Conservation (phyloP, 345 rosid genomes). For the Hypericum androsaemum region DNA sequence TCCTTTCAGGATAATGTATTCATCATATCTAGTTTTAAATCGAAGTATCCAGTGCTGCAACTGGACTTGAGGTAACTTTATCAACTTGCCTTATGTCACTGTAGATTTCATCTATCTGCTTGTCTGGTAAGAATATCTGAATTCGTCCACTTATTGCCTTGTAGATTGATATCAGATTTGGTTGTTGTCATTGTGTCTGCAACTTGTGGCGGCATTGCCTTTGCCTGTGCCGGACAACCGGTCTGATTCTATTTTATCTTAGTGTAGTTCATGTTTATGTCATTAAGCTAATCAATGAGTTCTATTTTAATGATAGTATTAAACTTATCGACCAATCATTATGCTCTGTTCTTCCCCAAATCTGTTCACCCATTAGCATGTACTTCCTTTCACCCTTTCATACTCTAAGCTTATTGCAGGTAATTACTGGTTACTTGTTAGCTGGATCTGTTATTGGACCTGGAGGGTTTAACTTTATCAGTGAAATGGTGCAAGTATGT, state of each 20-base stretch:
- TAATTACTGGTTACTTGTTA: conserved; percentile 83
- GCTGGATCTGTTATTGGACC: conserved; percentile 94
- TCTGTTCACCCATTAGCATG: background rate
- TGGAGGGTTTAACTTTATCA: conserved; percentile 87
- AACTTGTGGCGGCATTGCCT: conserved; percentile 97
- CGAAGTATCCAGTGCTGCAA: too few relatives aligned
- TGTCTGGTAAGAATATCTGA: too few relatives aligned
- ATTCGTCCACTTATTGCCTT: background rate
- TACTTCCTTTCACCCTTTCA: conserved; percentile 1
- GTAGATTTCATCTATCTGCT: too few relatives aligned
- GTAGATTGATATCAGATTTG: conserved; percentile 94
- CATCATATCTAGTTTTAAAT: conserved; percentile 17
- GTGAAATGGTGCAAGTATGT: conserved; percentile 97
- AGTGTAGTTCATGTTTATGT: too few relatives aligned
- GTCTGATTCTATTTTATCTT: conserved; percentile 18
- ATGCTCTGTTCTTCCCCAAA: background rate
- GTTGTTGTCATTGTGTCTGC: conserved; percentile 97
- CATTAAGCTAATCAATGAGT: too few relatives aligned
- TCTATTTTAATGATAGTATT: too few relatives aligned
- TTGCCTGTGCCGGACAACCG: conserved; percentile 99
- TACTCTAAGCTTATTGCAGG: conserved; percentile 31
- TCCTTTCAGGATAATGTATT: conserved; percentile 79
- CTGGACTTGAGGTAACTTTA: too few relatives aligned
- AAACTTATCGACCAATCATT: background rate
- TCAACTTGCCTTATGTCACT: too few relatives aligned